Evolutionary conservation across 2,329 filamentous ascomycete genomes (phyloP).

Genomic region (Penicillium olsonii): DNA sequence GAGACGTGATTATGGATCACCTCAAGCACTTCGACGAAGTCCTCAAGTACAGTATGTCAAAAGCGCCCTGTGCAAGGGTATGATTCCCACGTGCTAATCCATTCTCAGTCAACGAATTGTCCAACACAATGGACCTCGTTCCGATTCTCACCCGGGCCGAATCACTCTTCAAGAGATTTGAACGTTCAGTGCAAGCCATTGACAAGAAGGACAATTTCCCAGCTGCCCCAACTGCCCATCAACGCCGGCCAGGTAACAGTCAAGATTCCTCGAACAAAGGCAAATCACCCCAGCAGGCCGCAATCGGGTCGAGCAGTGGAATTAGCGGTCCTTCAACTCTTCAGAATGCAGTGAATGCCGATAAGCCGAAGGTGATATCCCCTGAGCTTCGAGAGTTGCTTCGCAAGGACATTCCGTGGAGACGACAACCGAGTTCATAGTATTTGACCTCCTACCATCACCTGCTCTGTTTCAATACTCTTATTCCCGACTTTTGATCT

Average conservation of each 20-base stretch:
- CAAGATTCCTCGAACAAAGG: constrained; percentile 28
- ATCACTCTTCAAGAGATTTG: constrained; percentile 81
- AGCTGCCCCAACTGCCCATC: constrained; percentile 51
- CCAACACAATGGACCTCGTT: constrained; percentile 85
- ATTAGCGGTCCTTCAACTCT: constrained; percentile 22
- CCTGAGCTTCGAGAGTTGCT: constrained; percentile 63
- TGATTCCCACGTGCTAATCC: constrained; percentile 10
- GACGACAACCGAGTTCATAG: constrained; percentile 25
- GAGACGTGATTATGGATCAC: constrained; percentile 95
- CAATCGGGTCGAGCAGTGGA: constrained; percentile 28
- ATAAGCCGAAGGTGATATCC: constrained; percentile 59
- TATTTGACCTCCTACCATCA: neutral
- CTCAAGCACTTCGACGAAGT: constrained; percentile 95
- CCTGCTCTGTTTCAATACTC: neutral
- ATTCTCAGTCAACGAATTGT: constrained; percentile 82
- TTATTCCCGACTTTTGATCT: neutral
- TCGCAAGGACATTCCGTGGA: constrained; percentile 59
- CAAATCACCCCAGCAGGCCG: constrained; percentile 30
- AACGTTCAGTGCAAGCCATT: constrained; percentile 83
- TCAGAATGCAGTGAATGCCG: constrained; percentile 20
- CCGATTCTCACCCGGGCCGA: constrained; percentile 86
- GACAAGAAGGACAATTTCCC: constrained; percentile 92
- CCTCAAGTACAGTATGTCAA: constrained; percentile 81
- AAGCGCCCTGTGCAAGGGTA: neutral
- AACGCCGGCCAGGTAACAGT: constrained; percentile 46